A percentile compares a stretch with the other conserved stretches of the same genome.
Evolutionary conservation across 768 basidiomycete genomes (phyloP).

Genomic region (Panaeolus papilionaceus): DNA sequence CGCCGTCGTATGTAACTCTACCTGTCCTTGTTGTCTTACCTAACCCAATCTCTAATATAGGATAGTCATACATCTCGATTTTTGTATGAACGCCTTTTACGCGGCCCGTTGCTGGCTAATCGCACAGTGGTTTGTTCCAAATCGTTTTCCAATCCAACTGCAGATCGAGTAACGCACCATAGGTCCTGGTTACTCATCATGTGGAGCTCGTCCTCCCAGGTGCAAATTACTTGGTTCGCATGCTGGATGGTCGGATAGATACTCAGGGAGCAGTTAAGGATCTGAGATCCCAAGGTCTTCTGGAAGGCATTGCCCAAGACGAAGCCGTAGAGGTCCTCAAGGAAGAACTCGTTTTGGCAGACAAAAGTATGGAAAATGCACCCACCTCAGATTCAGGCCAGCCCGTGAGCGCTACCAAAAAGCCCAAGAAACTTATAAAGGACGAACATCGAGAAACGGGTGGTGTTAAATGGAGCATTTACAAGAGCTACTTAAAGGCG

Average conservation of each 20-base stretch:
- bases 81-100: constrained; percentile 38
- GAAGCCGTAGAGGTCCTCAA: constrained; percentile 55
- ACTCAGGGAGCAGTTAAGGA: constrained; percentile 73
- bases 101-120: constrained; percentile 38
- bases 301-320: constrained; percentile 31
- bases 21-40: not conserved
- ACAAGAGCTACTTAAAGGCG: constrained; percentile 72
- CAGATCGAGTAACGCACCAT: not conserved
- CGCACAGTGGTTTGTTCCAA: constrained; percentile 37
- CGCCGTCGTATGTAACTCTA: constrained; percentile 64
- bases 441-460: constrained; percentile 85
- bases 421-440: constrained; percentile 75
- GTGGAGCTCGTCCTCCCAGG: constrained; percentile 83
- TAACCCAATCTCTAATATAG: constrained; percentile 19
- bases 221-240: constrained; percentile 74
- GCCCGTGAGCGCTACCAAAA: constrained; percentile 49
- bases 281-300: constrained; percentile 58
- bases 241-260: constrained; percentile 85
- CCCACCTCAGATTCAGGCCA: constrained; percentile 32
- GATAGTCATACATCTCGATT: constrained; percentile 43
- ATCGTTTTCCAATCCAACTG: not conserved
- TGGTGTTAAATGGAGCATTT: constrained; percentile 80
- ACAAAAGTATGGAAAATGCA: constrained; percentile 34
- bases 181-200: constrained; percentile 84
- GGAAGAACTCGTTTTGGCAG: constrained; percentile 46